Evolutionary conservation across 1,284 basidiomycete species (phyloP), one percentile per base, ranked within the genome.

Genomic region (Ustilago crameri): DNA sequence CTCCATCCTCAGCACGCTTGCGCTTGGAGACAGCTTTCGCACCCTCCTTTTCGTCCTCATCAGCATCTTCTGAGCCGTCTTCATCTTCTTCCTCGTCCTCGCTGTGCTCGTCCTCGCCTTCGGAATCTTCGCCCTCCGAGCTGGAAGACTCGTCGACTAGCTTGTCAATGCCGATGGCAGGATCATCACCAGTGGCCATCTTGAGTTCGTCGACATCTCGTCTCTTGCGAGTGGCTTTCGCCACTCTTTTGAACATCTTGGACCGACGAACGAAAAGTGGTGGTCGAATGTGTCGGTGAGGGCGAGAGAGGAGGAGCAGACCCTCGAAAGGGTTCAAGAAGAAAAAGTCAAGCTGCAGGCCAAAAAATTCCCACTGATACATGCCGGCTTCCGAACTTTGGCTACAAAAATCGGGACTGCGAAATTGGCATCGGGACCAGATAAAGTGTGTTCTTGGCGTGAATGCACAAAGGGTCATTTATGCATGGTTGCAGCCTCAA

Each of bases 231-330:
- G 68, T 71, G 32, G 68, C 68, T 44, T 64, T 67, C 9, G 48
- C 53, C 40, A 72, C 69, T 41, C 69, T 44, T 53, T 72, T 72
- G 60, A 72, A 72, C 69, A 72, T 72, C 12, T 20, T 60, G 24
- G 40, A 18, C 9, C 12, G 8, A 26, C 17, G 23, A 41, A 30
- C 41, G 20, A 15, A 8, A 9, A 15, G 12, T 49, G 40, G n/a
- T n/a, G 15, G 27, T 41, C 15, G 37, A 20, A 37, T 17, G 20
- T 30, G 22, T 22, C 12, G n/a, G 42, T 26, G 15, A 17, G 35
- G 22, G 26, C 9, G 4, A 7, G 23, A 22, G 35, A 18, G 17
- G 3, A 41, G 44, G 22, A 14, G 9, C 20, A 42, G 23, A 54
- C 46, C 47, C 50, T 53, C 3, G 7, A 32, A 24, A 20, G 43